A percentile compares a stretch with the other conserved stretches of the same genome.
These are phyloP conservation scores for Irpex sp. DNA, from an alignment of 1,284 basidiomycete genomes.

Conservation along the genomic window DNA sequence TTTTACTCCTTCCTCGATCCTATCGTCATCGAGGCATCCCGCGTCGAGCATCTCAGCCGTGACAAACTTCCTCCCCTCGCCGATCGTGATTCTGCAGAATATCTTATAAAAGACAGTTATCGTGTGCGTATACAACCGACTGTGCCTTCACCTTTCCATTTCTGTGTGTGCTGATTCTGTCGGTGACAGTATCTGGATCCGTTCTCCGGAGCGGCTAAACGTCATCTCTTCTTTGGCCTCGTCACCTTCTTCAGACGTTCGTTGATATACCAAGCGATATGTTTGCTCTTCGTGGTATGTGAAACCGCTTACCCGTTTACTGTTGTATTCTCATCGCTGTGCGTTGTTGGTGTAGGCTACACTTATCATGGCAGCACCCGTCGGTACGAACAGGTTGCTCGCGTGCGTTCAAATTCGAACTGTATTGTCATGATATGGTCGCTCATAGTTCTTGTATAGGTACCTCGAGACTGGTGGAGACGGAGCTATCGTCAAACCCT, in stretches of 20 bases:
- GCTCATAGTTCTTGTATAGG: background rate
- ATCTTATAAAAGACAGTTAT: constrained; percentile 33
- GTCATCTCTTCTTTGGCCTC: constrained; percentile 5
- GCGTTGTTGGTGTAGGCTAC: constrained; percentile 15
- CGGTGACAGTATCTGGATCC: constrained; percentile 27
- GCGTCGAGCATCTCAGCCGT: constrained; percentile 20
- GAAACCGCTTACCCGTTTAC: background rate
- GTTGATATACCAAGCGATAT: constrained; percentile 15
- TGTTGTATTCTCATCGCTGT: no score
- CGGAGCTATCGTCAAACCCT: constrained; percentile 36
- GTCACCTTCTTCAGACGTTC: constrained; percentile 13
- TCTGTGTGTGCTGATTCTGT: background rate
- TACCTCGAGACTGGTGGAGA: constrained; percentile 37
- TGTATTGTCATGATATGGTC: background rate
- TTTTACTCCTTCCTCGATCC: constrained; percentile 54
- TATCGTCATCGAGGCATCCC: constrained; percentile 25
- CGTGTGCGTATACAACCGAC: constrained; percentile 18
- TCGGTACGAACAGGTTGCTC: constrained; percentile 45
- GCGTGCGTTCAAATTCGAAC: constrained; percentile 7
- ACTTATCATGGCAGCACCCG: constrained; percentile 34
- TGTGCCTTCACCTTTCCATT: no score
- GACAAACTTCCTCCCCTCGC: constrained; percentile 38
- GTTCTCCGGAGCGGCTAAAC: constrained; percentile 18
- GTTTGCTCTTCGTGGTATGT: constrained; percentile 13
- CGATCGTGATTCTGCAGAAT: constrained; percentile 40